Evolutionary conservation across 164 flowering plant genomes (phyloP).

Genomic region (Litsea cubeba): DNA sequence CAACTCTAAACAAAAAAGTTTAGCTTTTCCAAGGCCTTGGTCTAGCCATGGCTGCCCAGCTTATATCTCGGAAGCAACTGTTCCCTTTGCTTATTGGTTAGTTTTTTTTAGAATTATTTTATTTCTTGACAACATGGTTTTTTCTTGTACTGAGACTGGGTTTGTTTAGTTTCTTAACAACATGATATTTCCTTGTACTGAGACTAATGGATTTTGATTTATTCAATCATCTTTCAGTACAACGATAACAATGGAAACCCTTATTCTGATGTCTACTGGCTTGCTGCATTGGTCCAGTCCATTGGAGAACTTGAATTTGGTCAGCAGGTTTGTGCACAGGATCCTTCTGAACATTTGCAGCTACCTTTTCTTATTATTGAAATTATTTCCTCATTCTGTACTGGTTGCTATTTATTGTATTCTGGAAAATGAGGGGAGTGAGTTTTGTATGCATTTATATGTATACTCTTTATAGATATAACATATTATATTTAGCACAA

Average conservation of each 20-base stretch:
- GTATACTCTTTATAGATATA: too few species aligned
- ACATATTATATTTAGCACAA: too few species aligned
- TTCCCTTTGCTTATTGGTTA: too few species aligned
- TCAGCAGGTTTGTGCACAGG: conserved; percentile 56
- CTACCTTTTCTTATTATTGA: neutral
- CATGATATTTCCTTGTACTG: too few species aligned
- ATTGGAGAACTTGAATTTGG: conserved; percentile 96
- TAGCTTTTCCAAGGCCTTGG: too few species aligned
- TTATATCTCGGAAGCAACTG: too few species aligned
- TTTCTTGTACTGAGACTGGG: too few species aligned
- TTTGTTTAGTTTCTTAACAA: too few species aligned
- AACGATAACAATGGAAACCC: conserved; percentile 94
- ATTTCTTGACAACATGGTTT: neutral
- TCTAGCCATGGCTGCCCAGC: too few species aligned
- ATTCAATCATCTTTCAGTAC: conserved; percentile 42
- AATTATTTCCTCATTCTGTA: neutral
- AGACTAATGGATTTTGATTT: neutral
- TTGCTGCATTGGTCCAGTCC: conserved; percentile 76
- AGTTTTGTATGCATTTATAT: neutral
- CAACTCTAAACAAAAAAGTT: too few species aligned
- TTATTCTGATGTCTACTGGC: conserved; percentile 92
- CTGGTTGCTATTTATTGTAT: neutral
- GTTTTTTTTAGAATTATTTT: too few species aligned
- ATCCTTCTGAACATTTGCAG: neutral
- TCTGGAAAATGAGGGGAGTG: neutral